phyloP scores from a whole-genome alignment of 495 filamentous ascomycete genomes.

The Astrocystis sublimbata region DNA sequence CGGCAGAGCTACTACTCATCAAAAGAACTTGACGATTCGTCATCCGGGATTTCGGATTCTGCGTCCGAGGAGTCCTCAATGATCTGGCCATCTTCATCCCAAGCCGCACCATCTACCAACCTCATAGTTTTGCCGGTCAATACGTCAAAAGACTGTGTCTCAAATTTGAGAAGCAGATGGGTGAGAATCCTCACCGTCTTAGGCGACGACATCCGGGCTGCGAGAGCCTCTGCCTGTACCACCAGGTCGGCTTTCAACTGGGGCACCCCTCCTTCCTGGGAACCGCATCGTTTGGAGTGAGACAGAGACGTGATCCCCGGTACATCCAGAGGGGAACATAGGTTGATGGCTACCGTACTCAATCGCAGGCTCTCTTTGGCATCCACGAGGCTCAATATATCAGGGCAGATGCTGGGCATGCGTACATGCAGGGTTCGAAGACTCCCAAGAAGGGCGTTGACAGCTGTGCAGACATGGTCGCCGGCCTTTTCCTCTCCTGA shows the following conservation, averaged over 20 bases:
- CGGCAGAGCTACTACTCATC: neutral
- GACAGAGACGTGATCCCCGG: neutral
- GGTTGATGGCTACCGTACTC: neutral
- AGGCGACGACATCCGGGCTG: neutral
- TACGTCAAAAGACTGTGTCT: neutral
- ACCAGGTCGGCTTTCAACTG: constrained; percentile 2
- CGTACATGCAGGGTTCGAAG: neutral
- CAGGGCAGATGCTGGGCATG: constrained; percentile 12
- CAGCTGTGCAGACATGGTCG: neutral
- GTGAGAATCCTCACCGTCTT: constrained; percentile 1
- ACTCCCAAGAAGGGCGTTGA: neutral
- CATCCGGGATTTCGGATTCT: neutral
- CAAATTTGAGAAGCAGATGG: neutral
- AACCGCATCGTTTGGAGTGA: neutral
- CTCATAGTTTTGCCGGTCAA: constrained; percentile 7
- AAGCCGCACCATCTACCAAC: neutral
- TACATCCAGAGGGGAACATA: neutral
- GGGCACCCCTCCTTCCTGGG: neutral
- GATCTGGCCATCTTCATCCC: constrained; percentile 4
- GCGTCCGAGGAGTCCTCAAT: neutral
- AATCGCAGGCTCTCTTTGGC: neutral
- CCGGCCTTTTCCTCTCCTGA: neutral
- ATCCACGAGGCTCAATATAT: neutral
- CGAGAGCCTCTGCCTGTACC: neutral
- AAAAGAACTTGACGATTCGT: neutral